phyloP scores from a whole-genome alignment of 768 basidiomycete species.

The Atractiella rhizophila region DNA sequence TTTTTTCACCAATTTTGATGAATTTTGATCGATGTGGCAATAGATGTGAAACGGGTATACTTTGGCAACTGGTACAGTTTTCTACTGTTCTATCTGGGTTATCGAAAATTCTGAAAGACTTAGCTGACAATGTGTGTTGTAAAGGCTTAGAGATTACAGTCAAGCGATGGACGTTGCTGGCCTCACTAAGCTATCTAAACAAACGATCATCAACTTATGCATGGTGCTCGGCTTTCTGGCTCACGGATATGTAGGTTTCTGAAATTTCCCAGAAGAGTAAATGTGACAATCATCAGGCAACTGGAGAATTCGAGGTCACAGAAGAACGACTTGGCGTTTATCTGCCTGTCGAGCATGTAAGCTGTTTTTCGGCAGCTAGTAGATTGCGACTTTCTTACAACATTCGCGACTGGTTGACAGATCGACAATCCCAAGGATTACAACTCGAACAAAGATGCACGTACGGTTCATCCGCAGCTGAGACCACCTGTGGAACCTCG shows the following conservation, averaged over 20 bases:
- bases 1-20: conserved; percentile 27
- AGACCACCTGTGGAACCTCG: conserved; percentile 59
- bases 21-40: conserved; percentile 29
- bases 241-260: conserved; percentile 13
- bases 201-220: conserved; percentile 67
- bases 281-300: conserved; percentile 26
- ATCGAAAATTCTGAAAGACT: background rate
- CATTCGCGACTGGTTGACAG: too few species aligned
- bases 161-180: conserved; percentile 24
- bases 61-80: conserved; percentile 18
- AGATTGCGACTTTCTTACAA: too few species aligned
- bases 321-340: conserved; percentile 26
- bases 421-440: conserved; percentile 22
- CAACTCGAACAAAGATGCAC: conserved; percentile 31
- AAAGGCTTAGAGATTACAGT: conserved; percentile 60
- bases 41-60: conserved; percentile 26
- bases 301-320: conserved; percentile 24
- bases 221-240: conserved; percentile 82
- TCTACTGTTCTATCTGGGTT: background rate
- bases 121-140: background rate
- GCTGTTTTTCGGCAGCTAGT: too few species aligned
- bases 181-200: conserved; percentile 17
- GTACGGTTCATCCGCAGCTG: conserved; percentile 46
- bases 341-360: conserved; percentile 25
- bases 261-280: conserved; percentile 7